A percentile compares a stretch with the other conserved stretches of the same genome.
phyloP scores from a whole-genome alignment of 805 yeast species.

The Saccharomycopsis oosterbeekiorum region DNA sequence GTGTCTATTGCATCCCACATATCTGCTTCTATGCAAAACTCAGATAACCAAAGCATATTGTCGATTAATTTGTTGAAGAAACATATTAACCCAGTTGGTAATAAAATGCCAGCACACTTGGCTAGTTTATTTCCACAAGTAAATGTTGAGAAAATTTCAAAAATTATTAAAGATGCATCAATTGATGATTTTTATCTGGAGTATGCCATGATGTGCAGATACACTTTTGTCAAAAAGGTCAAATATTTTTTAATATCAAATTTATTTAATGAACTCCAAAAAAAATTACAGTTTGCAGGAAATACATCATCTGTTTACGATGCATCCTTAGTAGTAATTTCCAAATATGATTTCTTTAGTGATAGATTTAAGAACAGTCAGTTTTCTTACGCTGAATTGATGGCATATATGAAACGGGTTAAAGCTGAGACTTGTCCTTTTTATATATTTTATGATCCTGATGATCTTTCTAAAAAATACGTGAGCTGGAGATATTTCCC shows the following conservation, averaged over 20 bases:
- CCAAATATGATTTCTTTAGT: not conserved
- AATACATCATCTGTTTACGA: not conserved
- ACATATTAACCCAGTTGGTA: not conserved
- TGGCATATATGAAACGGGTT: not conserved
- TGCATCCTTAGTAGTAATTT: not conserved
- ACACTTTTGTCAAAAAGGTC: not conserved
- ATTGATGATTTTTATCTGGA: not conserved
- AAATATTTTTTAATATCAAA: not conserved
- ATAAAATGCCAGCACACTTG: not conserved
- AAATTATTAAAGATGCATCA: not conserved
- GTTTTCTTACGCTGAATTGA: not conserved
- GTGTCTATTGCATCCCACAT: not conserved
- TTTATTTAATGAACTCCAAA: not conserved
- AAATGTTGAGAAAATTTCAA: not conserved
- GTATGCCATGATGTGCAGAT: not conserved
- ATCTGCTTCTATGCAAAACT: not conserved
- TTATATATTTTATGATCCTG: slow-evolving; percentile 1
- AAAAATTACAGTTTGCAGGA: not conserved
- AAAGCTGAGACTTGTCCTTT: not conserved
- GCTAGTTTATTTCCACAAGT: not conserved
- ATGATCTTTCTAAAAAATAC: not conserved
- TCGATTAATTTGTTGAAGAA: not conserved
- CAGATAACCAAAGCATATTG: not conserved
- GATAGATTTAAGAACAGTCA: not conserved
- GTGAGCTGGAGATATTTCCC: not conserved